These are phyloP conservation scores for Phalaenopsis equestris DNA, from an alignment of 106 monocot genomes.

Conservation along the genomic window DNA sequence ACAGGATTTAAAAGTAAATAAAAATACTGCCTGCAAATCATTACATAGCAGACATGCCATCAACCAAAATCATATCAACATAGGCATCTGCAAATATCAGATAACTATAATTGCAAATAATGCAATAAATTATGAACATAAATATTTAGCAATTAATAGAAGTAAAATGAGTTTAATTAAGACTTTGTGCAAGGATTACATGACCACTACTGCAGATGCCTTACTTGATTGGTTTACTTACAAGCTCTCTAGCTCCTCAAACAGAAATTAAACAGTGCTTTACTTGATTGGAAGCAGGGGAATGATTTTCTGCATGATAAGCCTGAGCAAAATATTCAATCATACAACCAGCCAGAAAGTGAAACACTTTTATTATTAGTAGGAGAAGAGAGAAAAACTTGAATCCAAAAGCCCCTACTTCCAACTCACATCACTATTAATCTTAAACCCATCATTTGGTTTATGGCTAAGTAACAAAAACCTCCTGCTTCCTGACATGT, in stretches of 20 bases:
- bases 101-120: constrained; percentile 3
- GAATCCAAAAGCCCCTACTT: too few species aligned
- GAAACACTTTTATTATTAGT: too few species aligned
- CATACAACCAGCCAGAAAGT: too few species aligned
- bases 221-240: constrained; percentile 14
- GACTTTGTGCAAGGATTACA: neutral
- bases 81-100: constrained; percentile 54
- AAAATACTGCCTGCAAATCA: constrained; percentile 70
- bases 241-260: constrained; percentile 58
- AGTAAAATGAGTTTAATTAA: neutral
- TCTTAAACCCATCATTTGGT: too few species aligned
- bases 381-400: neutral
- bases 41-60: constrained; percentile 87
- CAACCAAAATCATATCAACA: constrained; percentile 91
- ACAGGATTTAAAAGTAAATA: neutral
- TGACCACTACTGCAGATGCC: neutral
- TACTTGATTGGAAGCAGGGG: constrained; percentile 26
- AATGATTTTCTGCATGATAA: too few species aligned
- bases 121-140: neutral
- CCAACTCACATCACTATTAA: too few species aligned
- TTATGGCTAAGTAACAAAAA: too few species aligned
- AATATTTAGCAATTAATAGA: neutral
- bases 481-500: too few species aligned
- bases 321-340: too few species aligned
- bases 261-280: constrained; percentile 1